Percentiles rank a stretch among this genome's conserved stretches.
phyloP scores from a whole-genome alignment of 2,329 filamentous ascomycete species.

The Trichoderma simmonsii region DNA sequence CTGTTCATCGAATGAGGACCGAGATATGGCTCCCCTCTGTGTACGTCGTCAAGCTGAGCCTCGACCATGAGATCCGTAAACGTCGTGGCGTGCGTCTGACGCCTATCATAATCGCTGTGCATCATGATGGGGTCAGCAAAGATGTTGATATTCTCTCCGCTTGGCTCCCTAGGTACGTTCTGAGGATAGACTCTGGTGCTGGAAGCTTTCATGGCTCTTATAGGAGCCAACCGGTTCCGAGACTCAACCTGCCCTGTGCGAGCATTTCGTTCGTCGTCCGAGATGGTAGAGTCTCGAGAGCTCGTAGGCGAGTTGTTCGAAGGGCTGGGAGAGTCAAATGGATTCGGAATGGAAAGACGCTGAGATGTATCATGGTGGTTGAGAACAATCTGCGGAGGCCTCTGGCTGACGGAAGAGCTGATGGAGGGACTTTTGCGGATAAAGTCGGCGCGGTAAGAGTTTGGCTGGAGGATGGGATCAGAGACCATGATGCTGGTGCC shows the following conservation, averaged over 20 bases:
- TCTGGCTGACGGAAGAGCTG: constrained; percentile 18
- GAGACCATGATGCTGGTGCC: constrained; percentile 47
- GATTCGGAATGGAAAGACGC: constrained; percentile 35
- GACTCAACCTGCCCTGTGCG: constrained; percentile 27
- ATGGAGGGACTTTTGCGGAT: constrained; percentile 38
- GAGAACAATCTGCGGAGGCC: constrained; percentile 14
- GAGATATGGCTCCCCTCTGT: constrained; percentile 39
- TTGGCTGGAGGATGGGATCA: constrained; percentile 49
- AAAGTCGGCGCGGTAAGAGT: constrained; percentile 51
- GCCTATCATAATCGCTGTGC: constrained; percentile 23
- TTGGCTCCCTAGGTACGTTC: constrained; percentile 40
- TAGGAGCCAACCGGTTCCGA: constrained; percentile 33
- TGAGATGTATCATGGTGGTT: background rate
- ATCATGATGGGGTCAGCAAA: constrained; percentile 49
- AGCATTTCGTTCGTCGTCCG: constrained; percentile 27
- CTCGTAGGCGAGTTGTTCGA: constrained; percentile 24
- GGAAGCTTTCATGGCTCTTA: constrained; percentile 39
- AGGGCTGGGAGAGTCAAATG: constrained; percentile 35
- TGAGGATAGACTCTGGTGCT: constrained; percentile 32
- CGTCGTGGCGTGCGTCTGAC: constrained; percentile 40
- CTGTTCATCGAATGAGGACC: constrained; percentile 37
- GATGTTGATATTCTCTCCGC: constrained; percentile 50
- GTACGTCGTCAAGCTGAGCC: constrained; percentile 42
- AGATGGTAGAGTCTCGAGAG: constrained; percentile 23
- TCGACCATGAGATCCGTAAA: constrained; percentile 54